phyloP scores from a whole-genome alignment of 176 grass and related monocot genomes.

The Musa acuminata region DNA sequence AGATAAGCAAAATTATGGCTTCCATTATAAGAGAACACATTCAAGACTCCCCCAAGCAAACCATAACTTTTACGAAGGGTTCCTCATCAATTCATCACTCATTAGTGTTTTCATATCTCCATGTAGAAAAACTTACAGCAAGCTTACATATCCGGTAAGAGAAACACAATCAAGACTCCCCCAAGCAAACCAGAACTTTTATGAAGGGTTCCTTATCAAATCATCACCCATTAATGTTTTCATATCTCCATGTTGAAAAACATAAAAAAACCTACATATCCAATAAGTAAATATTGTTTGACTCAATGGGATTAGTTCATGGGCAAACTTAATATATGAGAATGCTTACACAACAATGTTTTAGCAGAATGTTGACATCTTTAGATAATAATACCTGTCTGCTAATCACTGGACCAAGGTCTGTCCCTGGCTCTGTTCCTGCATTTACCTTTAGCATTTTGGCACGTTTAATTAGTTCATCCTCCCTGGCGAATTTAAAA shows the following conservation, averaged over 20 bases:
- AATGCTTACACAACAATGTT: neutral
- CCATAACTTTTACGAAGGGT: neutral
- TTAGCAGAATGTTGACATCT: neutral
- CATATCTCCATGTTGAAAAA: neutral
- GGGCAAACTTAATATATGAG: too few species aligned
- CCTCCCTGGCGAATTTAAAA: constrained; percentile 49
- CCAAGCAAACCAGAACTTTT: too few species aligned
- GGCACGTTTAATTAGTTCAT: constrained; percentile 61
- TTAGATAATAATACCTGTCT: constrained; percentile 50
- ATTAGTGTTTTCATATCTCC: neutral
- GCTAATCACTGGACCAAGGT: constrained; percentile 94
- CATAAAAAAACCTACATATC: neutral
- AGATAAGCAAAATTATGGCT: neutral
- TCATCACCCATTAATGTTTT: neutral
- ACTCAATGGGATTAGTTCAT: too few species aligned
- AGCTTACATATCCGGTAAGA: neutral
- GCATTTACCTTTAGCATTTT: constrained; percentile 58
- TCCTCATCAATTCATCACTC: neutral
- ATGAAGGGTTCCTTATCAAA: neutral
- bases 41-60: neutral
- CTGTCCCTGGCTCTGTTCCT: constrained; percentile 55
- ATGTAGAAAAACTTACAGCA: neutral
- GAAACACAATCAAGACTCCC: neutral
- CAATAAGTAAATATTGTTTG: too few species aligned
- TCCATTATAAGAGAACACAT: neutral